Conservation (phyloP, 805 yeast genomes). For the Clavispora vitiphila region DNA sequence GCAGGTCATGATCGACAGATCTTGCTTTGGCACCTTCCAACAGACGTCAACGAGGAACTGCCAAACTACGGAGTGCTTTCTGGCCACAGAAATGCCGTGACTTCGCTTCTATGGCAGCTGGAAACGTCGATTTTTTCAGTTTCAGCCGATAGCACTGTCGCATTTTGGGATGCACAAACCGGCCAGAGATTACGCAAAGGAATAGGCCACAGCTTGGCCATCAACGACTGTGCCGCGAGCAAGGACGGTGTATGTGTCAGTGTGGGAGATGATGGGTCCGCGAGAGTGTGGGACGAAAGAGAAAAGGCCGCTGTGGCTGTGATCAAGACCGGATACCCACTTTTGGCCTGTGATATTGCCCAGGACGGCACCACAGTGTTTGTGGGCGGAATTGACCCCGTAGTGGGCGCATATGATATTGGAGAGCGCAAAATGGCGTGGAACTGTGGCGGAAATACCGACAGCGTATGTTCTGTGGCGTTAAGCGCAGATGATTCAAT, state of each 20-base stretch:
- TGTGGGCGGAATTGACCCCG: slow-evolving; percentile 66
- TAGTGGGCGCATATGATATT: slow-evolving; percentile 54
- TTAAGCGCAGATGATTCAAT: slow-evolving; percentile 44
- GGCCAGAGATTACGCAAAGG: slow-evolving; percentile 53
- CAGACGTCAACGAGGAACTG: slow-evolving; percentile 12
- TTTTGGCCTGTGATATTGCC: slow-evolving; percentile 42
- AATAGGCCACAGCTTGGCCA: slow-evolving; percentile 45
- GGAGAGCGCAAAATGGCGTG: slow-evolving; percentile 43
- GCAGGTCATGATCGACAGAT: slow-evolving; percentile 57
- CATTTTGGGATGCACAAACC: slow-evolving; percentile 57
- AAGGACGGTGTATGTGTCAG: slow-evolving; percentile 34
- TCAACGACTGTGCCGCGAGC: slow-evolving; percentile 48
- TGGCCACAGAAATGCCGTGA: slow-evolving; percentile 64
- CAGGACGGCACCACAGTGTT: slow-evolving; percentile 41
- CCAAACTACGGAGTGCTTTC: slow-evolving; percentile 42
- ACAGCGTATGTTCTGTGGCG: slow-evolving; percentile 52
- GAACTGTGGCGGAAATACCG: slow-evolving; percentile 40
- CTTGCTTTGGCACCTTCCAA: slow-evolving; percentile 42
- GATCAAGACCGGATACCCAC: slow-evolving; percentile 50
- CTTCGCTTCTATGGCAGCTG: slow-evolving; percentile 51
- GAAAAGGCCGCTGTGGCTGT: slow-evolving; percentile 38
- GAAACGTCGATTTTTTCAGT: slow-evolving; percentile 41
- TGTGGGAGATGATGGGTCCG: slow-evolving; percentile 63
- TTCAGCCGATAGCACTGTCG: slow-evolving; percentile 59
- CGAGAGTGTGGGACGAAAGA: slow-evolving; percentile 62